Base-by-base conservation (phyloP, 768 basidiomycete species). In the Panus rudis region DNA sequence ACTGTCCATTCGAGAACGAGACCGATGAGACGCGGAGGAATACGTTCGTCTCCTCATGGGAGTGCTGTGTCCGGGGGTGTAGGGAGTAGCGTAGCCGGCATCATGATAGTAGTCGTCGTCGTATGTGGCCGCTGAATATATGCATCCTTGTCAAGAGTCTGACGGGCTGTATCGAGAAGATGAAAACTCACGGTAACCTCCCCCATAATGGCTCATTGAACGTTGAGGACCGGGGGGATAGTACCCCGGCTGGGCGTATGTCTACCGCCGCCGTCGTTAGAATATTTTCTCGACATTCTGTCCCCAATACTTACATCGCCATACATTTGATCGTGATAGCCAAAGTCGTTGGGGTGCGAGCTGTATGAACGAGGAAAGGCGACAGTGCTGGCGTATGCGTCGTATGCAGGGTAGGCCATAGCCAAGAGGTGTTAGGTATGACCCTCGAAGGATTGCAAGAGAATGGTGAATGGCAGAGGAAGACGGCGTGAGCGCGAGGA, bases 121-220 rank as follows among this genome's bases (percentile, higher is more conserved):
- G 58, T 81, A 80, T 2, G 68, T 60, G 56, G 28, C 68, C 43
- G 16, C 67, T 70, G 32, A 71, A 51, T 49, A 80, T 76, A 45
- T 82, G 81, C 56, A 79, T 81, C 17, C 73, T 73, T 78, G 41
- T 25, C 2, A 39, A 19, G 32, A 19, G 23, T 17, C 31, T 39
- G 44, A 20, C 35, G 14, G 22, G 32, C 34, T 27, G 42, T 39
- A 37, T n/a, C n/a, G n/a, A n/a, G n/a, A n/a, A n/a, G n/a, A n/a
- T n/a, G n/a, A n/a, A n/a, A n/a, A n/a, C n/a, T n/a, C n/a, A n/a
- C n/a, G n/a, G n/a, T n/a, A n/a, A n/a, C n/a, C n/a, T n/a, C n/a
- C n/a, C n/a, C 33, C 33, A 17, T 53, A 56, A 26, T 50, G 52
- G 41, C 59, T 60, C 14, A 52, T n/a, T n/a, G n/a, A n/a, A n/a